Base-by-base conservation (phyloP, 495 filamentous ascomycete genomes). In the Neurospora sp. region DNA sequence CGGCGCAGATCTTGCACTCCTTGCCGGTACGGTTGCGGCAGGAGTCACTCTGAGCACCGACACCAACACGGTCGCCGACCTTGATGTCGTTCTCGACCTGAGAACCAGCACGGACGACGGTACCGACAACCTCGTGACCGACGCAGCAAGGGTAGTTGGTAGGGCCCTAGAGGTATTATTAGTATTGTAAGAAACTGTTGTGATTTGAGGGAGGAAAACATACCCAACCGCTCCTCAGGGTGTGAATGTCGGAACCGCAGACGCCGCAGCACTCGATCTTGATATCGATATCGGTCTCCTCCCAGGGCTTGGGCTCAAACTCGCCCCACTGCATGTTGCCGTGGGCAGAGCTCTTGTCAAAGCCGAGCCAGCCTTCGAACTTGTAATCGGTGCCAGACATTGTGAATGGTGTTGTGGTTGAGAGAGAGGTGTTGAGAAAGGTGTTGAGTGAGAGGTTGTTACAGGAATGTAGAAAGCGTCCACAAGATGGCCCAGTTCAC, bases 51-150 rank as follows among this genome's bases (percentile, higher is more conserved):
- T 97, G 94, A 4, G 94, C 94, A 71, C 94, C 94, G 22, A 97
- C 87, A 53, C 94, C 94, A 41, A 96, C 92, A 42, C 93, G 89
- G 78, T 97, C 94, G 39, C 94, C 94, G 69, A 92, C 75, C 78
- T 90, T 89, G 79, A 96, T 83, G 45, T 85, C 84, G 9, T 70
- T 69, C 12, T 73, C 71, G 6, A 85, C 89, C 40, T 89, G 84
- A 41, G 81, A 84, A 37, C 93, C 94, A 31, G 95, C 85, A 38
- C 89, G 89, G 38, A 92, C 88, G 2, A 89, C 91, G 41, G 82
- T 89, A 37, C 94, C 94, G 74, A 95, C 88, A 68, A 97, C 94
- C 77, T 97, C 94, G 81, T 96, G 93, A 68, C 93, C 93, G 22
- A 93, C 91, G 73, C 89, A 87, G 80, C 86, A 89, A 39, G 92